Evolutionary conservation across 2,329 filamentous ascomycete species (phyloP), one percentile per base, ranked within the genome.

Genomic region (Ophiocordyceps robertsii): DNA sequence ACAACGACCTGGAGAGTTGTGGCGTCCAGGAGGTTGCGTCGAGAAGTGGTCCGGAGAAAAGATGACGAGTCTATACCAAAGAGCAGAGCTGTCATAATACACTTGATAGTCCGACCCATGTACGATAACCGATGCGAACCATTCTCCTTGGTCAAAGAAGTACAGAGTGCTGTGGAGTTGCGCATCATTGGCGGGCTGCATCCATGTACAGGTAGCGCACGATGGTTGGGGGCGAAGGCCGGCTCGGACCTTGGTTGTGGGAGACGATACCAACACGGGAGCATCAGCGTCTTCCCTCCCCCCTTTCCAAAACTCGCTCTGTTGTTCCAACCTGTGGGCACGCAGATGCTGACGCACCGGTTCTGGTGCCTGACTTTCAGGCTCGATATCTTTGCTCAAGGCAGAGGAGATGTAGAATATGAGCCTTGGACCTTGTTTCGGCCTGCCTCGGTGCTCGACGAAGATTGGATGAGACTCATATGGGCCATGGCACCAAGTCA

Each of bases 11-110:
- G 54, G 47, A 47, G 49, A 48, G 46, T 44, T 47, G 51, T 41
- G 44, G 46, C 11, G 31, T 4, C 31, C 14, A 8, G 33, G 11
- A 17, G 33, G 33, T 13, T 10, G 33, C n/a, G 17, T 16, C 33
- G 11, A 10, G 12, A 12, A 11, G 31, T 33, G 31, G 31, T 33
- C 31, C 13, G 31, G 31, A 24, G 21, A 11, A 37, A 36, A 19
- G 38, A 36, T 42, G 37, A 19, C 19, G 37, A 44, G 38, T 46
- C 49, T 53, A 56, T 56, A 60, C 54, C 53, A 54, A 19, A 54
- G 47, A 54, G 46, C 45, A 45, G 44, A 55, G 51, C 54, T 51
- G 49, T 60, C 52, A 58, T 62, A 62, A 62, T 62, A 61, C 52
- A 60, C 50, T 51, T 54, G 51, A 61, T 60, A 57, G 58, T 55